Conservation (phyloP, 805 yeast genomes). For the Hanseniaspora lindneri region DNA sequence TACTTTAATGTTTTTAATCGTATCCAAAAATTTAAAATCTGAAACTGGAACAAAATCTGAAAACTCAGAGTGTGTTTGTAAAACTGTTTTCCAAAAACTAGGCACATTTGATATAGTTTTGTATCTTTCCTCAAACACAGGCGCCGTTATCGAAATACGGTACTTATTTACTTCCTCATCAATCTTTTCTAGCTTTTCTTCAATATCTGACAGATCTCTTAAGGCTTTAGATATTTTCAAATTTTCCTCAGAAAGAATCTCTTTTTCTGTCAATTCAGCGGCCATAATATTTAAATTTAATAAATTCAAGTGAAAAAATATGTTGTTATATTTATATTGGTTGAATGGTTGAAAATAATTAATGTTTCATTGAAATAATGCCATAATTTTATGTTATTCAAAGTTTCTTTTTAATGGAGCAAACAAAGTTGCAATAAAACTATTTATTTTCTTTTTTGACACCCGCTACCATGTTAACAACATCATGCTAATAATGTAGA, state of each 20-base stretch:
- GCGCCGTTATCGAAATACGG: constrained; percentile 42
- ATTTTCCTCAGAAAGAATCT: constrained; percentile 11
- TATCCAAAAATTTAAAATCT: constrained; percentile 66
- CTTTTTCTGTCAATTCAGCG: constrained; percentile 3
- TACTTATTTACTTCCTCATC: constrained; percentile 48
- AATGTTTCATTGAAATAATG: no score
- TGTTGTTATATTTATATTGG: background rate
- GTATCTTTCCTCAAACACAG: constrained; percentile 49
- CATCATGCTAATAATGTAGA: no score
- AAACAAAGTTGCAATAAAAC: no score
- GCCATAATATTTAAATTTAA: constrained; percentile 2
- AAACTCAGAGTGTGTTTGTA: constrained; percentile 75
- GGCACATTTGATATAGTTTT: constrained; percentile 44
- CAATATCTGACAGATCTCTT: constrained; percentile 44
- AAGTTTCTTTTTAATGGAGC: no score
- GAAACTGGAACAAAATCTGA: constrained; percentile 65
- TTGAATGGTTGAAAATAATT: no score
- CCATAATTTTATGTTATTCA: no score
- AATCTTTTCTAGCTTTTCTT: constrained; percentile 45
- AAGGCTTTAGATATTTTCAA: constrained; percentile 25
- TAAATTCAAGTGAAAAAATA: no score
- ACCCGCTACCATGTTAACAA: no score
- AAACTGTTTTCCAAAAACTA: constrained; percentile 75
- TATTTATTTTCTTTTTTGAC: no score
- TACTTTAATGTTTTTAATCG: constrained; percentile 36